Evolutionary conservation across 805 yeast species (phyloP).

Genomic region (Starmerella roubikii): DNA sequence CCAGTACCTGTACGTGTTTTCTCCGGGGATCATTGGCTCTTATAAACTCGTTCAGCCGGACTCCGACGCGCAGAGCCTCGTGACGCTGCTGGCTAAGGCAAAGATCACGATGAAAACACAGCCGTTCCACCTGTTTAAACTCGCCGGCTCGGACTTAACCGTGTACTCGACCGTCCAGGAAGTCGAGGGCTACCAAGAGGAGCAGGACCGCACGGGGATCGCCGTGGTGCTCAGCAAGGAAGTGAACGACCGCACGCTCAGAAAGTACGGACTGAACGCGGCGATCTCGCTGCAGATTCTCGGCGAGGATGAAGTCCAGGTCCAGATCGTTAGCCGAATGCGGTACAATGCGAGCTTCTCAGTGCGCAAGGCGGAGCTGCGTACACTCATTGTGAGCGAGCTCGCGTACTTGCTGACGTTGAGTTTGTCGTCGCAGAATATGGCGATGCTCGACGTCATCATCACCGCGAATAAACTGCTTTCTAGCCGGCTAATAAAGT

Average conservation of each 20-base stretch:
- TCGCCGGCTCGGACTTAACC: conserved; percentile 23
- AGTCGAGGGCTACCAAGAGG: conserved; percentile 24
- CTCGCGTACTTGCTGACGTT: conserved; percentile 28
- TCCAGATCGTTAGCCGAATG: conserved; percentile 18
- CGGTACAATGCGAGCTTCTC: conserved; percentile 20
- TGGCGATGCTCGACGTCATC: conserved; percentile 21
- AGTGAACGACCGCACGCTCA: conserved; percentile 24
- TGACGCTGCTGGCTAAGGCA: conserved; percentile 52
- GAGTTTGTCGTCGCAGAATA: conserved; percentile 28
- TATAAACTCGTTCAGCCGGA: conserved; percentile 21
- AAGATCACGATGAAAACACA: conserved; percentile 61
- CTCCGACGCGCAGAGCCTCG: conserved; percentile 30
- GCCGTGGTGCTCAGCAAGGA: conserved; percentile 49
- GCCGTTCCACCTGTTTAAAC: conserved; percentile 73
- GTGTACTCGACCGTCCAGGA: conserved; percentile 29
- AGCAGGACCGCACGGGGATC: conserved; percentile 39
- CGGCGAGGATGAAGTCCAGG: conserved; percentile 21
- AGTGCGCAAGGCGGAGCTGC: conserved; percentile 27
- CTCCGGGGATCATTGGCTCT: conserved; percentile 15
- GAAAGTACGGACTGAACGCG: conserved; percentile 27
- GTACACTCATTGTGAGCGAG: conserved; percentile 29
- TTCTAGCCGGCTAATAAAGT: conserved; percentile 19
- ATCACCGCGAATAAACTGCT: conserved; percentile 24
- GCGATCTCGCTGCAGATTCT: conserved; percentile 36
- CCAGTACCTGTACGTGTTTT: conserved; percentile 12